Conservation (phyloP, 192 early-diverging fungal genomes). For the Pilobolus umbonatus region DNA sequence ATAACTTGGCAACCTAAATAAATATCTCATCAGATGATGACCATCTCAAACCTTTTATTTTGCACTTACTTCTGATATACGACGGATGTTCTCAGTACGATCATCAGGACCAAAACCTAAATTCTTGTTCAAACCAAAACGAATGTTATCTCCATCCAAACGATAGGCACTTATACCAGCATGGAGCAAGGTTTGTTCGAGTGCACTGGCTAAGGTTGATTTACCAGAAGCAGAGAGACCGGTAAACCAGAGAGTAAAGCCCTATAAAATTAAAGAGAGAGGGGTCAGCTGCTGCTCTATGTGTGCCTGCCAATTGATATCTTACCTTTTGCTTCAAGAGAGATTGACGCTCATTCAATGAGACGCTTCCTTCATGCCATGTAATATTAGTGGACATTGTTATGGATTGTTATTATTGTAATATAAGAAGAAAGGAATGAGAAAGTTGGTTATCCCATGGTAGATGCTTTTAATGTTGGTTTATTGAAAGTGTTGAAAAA, state of each 20-base stretch:
- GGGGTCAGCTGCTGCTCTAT: background rate
- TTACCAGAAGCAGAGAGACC: constrained; percentile 94
- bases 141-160: constrained; percentile 94
- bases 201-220: constrained; percentile 84
- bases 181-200: constrained; percentile 85
- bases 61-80: constrained; percentile 76
- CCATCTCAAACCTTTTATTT: background rate
- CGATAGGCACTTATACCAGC: constrained; percentile 74
- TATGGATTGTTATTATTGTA: background rate
- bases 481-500: no score
- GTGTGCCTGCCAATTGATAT: background rate
- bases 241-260: constrained; percentile 91
- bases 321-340: constrained; percentile 64
- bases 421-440: background rate
- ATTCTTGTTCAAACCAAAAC: constrained; percentile 96
- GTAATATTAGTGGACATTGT: constrained; percentile 80
- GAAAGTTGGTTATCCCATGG: no score
- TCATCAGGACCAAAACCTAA: constrained; percentile 88
- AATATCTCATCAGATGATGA: background rate
- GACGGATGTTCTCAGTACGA: constrained; percentile 91
- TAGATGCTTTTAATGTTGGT: no score
- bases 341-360: constrained; percentile 65
- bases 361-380: constrained; percentile 79
- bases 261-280: constrained; percentile 38
- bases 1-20: constrained; percentile 74